These are phyloP conservation scores for Trifolium dubium DNA, from an alignment of 306 rosid species.

Conservation along the genomic window DNA sequence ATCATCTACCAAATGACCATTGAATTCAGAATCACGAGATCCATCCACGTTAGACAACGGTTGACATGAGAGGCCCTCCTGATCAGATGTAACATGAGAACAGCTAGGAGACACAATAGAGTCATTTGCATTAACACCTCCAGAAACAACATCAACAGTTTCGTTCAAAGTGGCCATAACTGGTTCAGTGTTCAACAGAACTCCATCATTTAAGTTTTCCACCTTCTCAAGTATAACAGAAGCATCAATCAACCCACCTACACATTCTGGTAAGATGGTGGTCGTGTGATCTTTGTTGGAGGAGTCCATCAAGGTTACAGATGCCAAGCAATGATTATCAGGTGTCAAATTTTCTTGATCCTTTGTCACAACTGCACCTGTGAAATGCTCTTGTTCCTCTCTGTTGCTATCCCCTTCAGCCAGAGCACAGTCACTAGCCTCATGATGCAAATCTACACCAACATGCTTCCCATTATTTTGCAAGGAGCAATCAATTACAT, in stretches of 20 bases:
- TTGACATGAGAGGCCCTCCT: constrained; percentile 61
- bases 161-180: constrained; percentile 48
- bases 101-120: constrained; percentile 58
- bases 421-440: constrained; percentile 52
- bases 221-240: constrained; percentile 58
- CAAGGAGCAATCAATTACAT: constrained; percentile 48
- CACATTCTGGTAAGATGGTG: constrained; percentile 48
- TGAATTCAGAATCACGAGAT: constrained; percentile 43
- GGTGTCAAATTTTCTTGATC: constrained; percentile 52
- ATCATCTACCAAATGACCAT: constrained; percentile 56
- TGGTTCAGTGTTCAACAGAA: constrained; percentile 58
- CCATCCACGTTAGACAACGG: constrained; percentile 49
- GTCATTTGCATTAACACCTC: constrained; percentile 49
- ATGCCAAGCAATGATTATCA: constrained; percentile 47
- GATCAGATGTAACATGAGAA: constrained; percentile 69
- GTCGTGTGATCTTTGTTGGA: constrained; percentile 41
- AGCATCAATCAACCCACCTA: constrained; percentile 50
- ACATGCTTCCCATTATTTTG: constrained; percentile 45
- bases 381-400: constrained; percentile 47
- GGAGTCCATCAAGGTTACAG: constrained; percentile 30
- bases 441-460: constrained; percentile 44
- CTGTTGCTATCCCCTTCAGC: constrained; percentile 54
- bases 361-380: constrained; percentile 33
- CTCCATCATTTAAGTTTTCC: constrained; percentile 60
- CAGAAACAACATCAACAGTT: constrained; percentile 52